Percentiles rank a stretch among this genome's conserved stretches.
Evolutionary conservation across 257 asterid genomes (phyloP).

Genomic region (Solanum dulcamara): DNA sequence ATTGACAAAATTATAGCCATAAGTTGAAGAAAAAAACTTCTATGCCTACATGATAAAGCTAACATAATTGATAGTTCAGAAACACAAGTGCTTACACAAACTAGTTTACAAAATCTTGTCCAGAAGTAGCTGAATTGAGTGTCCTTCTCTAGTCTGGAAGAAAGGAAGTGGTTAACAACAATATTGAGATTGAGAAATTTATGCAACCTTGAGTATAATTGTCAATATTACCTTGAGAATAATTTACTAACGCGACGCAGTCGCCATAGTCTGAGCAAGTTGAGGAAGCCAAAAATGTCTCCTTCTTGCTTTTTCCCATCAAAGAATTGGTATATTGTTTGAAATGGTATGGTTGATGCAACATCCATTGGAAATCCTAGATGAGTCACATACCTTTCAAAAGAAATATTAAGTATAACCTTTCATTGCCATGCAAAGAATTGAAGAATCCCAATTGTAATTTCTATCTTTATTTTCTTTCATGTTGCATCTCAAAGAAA

Average conservation of each 20-base stretch:
- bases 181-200: background rate
- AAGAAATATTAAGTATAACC: background rate
- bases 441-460: background rate
- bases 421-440: background rate
- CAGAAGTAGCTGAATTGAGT: constrained; percentile 83
- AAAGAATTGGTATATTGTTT: constrained; percentile 33
- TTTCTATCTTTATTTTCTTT: background rate
- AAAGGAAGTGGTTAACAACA: background rate
- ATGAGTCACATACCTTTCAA: constrained; percentile 42
- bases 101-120: constrained; percentile 67
- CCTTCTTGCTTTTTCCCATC: constrained; percentile 34
- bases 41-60: background rate
- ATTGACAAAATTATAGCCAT: constrained; percentile 1
- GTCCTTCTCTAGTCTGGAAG: constrained; percentile 79
- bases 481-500: background rate
- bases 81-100: constrained; percentile 30
- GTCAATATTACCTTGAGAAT: constrained; percentile 51
- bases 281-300: constrained; percentile 65
- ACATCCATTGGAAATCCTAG: constrained; percentile 80
- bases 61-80: background rate
- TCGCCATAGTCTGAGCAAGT: constrained; percentile 91
- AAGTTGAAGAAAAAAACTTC: background rate
- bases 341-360: constrained; percentile 86
- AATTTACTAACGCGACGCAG: constrained; percentile 80
- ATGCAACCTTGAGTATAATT: background rate